Evolutionary conservation across 345 rosid species (phyloP), one percentile per base, ranked within the genome.

Genomic region (Melastoma malabathricum): DNA sequence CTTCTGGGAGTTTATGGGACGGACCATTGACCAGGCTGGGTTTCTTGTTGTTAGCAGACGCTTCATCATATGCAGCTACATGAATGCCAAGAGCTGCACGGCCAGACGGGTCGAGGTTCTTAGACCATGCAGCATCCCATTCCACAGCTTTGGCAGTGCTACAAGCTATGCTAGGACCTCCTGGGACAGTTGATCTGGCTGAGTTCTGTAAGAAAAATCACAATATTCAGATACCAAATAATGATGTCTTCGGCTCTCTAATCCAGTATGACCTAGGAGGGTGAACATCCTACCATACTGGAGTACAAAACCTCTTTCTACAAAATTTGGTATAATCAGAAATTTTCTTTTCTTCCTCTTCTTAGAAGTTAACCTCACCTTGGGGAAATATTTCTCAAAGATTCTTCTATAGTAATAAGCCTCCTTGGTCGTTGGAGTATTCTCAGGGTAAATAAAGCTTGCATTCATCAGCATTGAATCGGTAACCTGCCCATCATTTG

Each of bases 11-110:
- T 47, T 52, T 54, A 13, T 48, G 44, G n/a, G 64, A 61, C 20
- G 48, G 5, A 15, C 59, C 64, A 23, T 54, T 61, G 29, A 53
- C 19, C 10, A 29, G 41, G 48, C 43, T 1, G 12, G 44, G 20
- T 47, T 47, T 61, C 64, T 54, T 48, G 17, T 52, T 38, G 18
- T 54, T 59, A 9, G 51, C 47, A 46, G 41, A 34, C 12, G 18
- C 59, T 54, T 54, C 59, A 13, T 74, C 76, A 13, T 92, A 92
- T 18, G 86, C 86, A n/a, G 86, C 84, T 43, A 76, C 73, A 65
- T 92, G 98, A 44, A 92, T 95, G 43, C 96, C 98, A 7, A 78
- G 56, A n/a, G 98, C 98, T 4, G 98, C 98, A 53, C 98, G 63
- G 43, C 98, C 96, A 0, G 98, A 90, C 18, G 98, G 98, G 43